Evolutionary conservation across 148 eudicot genomes (phyloP).

Genomic region (Camellia japonica): DNA sequence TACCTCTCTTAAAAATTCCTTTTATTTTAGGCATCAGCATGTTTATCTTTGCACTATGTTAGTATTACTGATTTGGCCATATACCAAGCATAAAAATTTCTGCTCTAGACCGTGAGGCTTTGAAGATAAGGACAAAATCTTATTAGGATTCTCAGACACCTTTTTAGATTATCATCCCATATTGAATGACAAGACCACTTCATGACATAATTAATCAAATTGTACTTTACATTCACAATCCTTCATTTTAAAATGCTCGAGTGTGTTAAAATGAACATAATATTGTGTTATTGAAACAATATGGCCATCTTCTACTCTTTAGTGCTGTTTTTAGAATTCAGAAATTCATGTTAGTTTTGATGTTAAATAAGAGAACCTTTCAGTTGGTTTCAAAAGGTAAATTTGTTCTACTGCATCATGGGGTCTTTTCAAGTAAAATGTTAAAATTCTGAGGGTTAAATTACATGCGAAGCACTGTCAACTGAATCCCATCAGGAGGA

Average conservation of each 20-base stretch:
- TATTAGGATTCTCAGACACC: not conserved
- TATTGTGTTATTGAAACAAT: not conserved
- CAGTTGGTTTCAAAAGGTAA: not conserved
- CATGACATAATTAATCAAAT: not conserved
- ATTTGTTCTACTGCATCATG: not conserved
- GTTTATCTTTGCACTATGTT: not conserved
- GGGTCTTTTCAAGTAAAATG: not conserved
- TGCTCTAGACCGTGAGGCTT: not conserved
- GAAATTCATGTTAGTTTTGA: not conserved
- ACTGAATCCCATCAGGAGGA: not conserved
- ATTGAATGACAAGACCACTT: too few relatives aligned
- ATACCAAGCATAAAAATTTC: not conserved
- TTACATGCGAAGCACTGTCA: not conserved
- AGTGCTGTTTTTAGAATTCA: not conserved
- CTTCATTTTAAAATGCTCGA: not conserved
- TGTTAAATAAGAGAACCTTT: not conserved
- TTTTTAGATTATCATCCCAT: not conserved
- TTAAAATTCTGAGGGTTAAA: not conserved
- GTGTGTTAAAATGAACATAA: not conserved
- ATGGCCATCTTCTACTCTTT: not conserved
- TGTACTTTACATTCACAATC: not conserved
- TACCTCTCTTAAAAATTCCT: not conserved
- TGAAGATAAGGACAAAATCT: not conserved
- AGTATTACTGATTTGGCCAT: not conserved
- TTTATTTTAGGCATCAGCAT: not conserved